Evolutionary conservation across 2,329 filamentous ascomycete genomes (phyloP).

Genomic region (Penicillium sp.): DNA sequence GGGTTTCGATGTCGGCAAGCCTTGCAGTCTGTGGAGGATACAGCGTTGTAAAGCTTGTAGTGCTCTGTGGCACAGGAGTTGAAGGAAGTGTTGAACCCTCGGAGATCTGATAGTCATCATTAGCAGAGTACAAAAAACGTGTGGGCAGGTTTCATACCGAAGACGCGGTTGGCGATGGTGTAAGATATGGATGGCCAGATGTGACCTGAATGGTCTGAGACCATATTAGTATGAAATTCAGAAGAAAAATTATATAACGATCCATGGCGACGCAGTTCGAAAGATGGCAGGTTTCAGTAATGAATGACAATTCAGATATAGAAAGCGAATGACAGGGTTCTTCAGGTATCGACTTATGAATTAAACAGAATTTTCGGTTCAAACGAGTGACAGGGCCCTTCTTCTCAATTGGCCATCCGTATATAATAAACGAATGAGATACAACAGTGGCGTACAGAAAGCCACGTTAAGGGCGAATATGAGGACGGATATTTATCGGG

Average conservation of each 20-base stretch:
- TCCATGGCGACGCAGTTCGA: constrained; percentile 19
- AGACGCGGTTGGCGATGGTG: neutral
- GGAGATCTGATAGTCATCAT: neutral
- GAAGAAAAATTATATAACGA: constrained; percentile 20
- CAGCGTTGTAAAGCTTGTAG: constrained; percentile 28
- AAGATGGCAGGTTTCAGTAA: neutral
- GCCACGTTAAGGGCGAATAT: neutral
- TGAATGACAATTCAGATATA: neutral
- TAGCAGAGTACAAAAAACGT: neutral
- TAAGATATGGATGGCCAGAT: constrained; percentile 21
- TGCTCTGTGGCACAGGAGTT: neutral
- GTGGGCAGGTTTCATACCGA: neutral
- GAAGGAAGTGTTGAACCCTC: neutral
- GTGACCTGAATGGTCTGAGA: constrained; percentile 28
- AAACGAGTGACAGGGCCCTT: neutral
- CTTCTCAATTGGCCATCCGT: neutral
- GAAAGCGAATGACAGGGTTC: neutral
- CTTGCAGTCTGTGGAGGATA: constrained; percentile 31
- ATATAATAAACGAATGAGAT: neutral
- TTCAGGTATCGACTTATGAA: neutral
- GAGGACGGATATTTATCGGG: neutral
- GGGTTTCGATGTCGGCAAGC: constrained; percentile 23
- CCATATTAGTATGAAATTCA: constrained; percentile 33
- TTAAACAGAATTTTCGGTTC: neutral
- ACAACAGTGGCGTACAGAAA: neutral